Evolutionary conservation across 495 filamentous ascomycete species (phyloP), one percentile per base, ranked within the genome.

Genomic region (Penicillium robsamsonii): DNA sequence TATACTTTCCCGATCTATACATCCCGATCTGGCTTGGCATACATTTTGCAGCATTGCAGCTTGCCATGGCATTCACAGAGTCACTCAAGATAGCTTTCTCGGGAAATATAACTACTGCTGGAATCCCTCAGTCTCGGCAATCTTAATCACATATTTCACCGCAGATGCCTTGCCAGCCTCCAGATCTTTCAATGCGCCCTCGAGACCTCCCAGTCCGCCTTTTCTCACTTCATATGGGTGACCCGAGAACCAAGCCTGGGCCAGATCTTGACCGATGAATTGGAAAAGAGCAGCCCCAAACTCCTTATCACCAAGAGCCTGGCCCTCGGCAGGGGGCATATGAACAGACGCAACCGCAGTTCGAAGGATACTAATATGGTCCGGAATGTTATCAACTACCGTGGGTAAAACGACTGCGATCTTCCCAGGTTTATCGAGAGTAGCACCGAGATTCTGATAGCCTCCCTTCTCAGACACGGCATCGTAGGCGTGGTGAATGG

Each of bases 61-160:
- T n/a, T n/a, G 6, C 27, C 15, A 41, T 41, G 7, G 0, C 9
- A 41, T 27, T 29, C 10, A 12, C 7, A 17, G 6, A 29, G 13
- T 8, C 29, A 46, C 7, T 27, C 7, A 0, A 27, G 11, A 43
- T 13, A 4, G 20, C 1, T 22, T 13, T 50, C 30, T 18, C 12
- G 13, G 24, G 6, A 30, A n/a, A 29, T 38, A 38, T 38, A 25
- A 24, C 37, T 53, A 48, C 47, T 52, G 50, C 47, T 46, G 37
- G 1, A 58, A 58, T 40, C 60, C 67, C 20, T 68, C 68, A 7
- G 86, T 89, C 35, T 91, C 86, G 43, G 59, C 81, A 69, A 91
- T 83, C 30, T 83, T 68, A 53, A 87, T 84, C 2, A 90, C 81
- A 70, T 87, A 89, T 65, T 91, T 91, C 0, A 82, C 72, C 15